Evolutionary conservation across 2,329 filamentous ascomycete genomes (phyloP), one percentile per base, ranked within the genome.

Genomic region (Phymatotrichopsis omnivora): DNA sequence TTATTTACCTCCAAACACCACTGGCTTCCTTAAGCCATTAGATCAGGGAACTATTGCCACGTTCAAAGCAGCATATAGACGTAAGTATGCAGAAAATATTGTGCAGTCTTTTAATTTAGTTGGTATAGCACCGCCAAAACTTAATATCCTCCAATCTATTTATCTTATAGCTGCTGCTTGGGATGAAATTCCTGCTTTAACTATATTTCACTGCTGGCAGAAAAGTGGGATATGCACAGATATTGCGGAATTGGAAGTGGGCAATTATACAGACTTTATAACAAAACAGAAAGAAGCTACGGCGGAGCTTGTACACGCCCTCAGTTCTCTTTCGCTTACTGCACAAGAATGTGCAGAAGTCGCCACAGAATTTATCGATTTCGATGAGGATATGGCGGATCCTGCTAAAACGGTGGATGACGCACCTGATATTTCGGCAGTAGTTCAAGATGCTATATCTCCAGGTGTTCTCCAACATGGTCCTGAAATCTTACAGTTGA

Each of bases 1-100:
- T 19, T 42, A 42, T 42, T 16, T 42, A 4, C 39, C 39, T 12
- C 28, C 17, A n/a, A n/a, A 33, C 24, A 42, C 39, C 12, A 42
- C 39, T 2, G 22, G 40, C 19, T 24, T 42, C 12, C 23, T 53
- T 5, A 47, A 53, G 36, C 51, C 51, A 4, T 36, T 53, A 3
- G 42, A 30, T 19, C 45, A 45, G 22, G 48, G 48, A 3, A 34
- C 49, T 20, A 48, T 51, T 14, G 22, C 27, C 6, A 32, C 39
- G n/a, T 51, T 53, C 24, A 51, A 53, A 20, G 44, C 51, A 14
- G 47, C 51, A 6, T 53, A 53, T 24, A 41, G 51, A 4, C 45
- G 46, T 12, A 44, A 50, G 43, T 53, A 48, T 31, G 49, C 41
- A 7, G 43, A 51, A 24, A 31, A 41, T 20, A 34, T 51, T 3